Evolutionary conservation across 2,329 filamentous ascomycete genomes (phyloP), one percentile per base, ranked within the genome.

Genomic region (Phialophora verrucosa): DNA sequence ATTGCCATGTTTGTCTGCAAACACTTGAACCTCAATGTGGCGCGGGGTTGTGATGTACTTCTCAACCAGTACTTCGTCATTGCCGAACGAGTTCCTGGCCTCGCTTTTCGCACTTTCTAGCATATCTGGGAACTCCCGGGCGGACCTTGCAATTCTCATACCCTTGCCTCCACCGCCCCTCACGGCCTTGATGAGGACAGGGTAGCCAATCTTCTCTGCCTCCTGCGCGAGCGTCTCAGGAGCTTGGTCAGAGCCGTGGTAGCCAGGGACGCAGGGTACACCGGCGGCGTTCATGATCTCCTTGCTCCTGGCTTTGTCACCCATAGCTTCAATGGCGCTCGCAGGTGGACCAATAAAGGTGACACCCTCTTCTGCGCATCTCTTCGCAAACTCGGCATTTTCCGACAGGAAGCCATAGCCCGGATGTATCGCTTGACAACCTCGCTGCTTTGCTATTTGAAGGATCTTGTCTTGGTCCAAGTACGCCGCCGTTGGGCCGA

Each of bases 261-360:
- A 99, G 0, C 95, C 95, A 0, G 95, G 95, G 57, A 99, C 95
- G 74, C 95, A 98, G 4, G 93, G 93, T 3, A 99, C 95, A 8
- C 93, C 92, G n/a, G 95, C 94, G 4, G 88, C 88, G 38, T 87
- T 92, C 95, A 99, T 98, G 75, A 99, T 97, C 76, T 97, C 91
- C 79, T 99, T 99, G 60, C 91, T 95, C 66, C 91, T 85, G 63
- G 90, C 93, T 82, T 97, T 97, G 81, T 96, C 92, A 58, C 93
- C 93, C 93, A 97, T 97, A 66, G 87, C 85, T 72, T 89, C 87
- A 63, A 90, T 89, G 2, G 93, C 92, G 65, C 90, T 83, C 78
- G 81, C 87, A 2, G 95, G 93, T 1, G 95, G 95, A 0, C 95
- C 95, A 73, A 99, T 96, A 76, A 99, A 99, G 63, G 94, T 89